phyloP scores from a whole-genome alignment of 768 basidiomycete genomes.

The Leccinum longicurvipes region DNA sequence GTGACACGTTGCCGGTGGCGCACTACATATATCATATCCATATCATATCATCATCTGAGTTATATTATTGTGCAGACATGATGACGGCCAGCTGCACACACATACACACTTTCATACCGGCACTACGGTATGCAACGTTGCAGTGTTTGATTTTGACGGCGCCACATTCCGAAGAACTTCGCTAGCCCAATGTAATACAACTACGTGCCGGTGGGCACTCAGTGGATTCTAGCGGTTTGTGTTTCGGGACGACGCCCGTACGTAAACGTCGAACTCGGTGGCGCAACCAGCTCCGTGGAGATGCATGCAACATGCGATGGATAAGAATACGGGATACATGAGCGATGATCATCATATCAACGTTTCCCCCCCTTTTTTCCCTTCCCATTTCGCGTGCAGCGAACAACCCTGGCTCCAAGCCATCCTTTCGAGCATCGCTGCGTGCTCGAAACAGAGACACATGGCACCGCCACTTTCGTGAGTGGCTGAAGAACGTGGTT shows the following conservation, averaged over 20 bases:
- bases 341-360: not conserved
- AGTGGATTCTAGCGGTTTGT: not conserved
- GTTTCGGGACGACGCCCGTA: slow-evolving; percentile 1
- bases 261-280: slow-evolving; percentile 18
- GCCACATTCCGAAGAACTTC: slow-evolving; percentile 1
- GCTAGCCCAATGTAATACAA: not conserved
- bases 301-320: not conserved
- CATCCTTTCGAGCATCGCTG: not conserved
- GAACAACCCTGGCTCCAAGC: not conserved
- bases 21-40: slow-evolving; percentile 3
- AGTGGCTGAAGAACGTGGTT: slow-evolving; percentile 22
- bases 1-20: slow-evolving; percentile 13
- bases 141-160: slow-evolving; percentile 7
- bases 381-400: not conserved
- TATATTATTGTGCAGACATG: not conserved
- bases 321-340: not conserved
- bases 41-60: not conserved
- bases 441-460: slow-evolving; percentile 5
- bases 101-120: not conserved
- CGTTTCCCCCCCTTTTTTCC: not conserved
- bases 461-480: slow-evolving; percentile 15
- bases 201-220: not conserved
- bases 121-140: not conserved
- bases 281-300: slow-evolving; percentile 16
- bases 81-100: not conserved